Base-by-base conservation (phyloP, 352 stramenopile genomes). In the Phytophthora lateralis region DNA sequence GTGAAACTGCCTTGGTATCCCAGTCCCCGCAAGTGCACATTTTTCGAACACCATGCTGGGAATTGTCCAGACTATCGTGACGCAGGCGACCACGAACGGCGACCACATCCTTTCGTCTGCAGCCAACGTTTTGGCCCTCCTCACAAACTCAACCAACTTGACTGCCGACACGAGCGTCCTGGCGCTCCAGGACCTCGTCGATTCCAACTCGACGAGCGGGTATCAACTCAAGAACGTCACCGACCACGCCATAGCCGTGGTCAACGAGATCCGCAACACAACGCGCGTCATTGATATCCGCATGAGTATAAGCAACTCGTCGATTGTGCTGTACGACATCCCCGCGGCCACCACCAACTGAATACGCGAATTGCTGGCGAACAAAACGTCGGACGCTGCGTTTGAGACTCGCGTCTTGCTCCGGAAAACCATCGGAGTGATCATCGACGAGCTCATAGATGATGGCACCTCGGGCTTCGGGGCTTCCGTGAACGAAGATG, bases 401-500 rank as follows among this genome's bases (percentile, higher is more conserved):
- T 65, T 65, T 45, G 18, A 69, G 34, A 69, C 61, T 2, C 39
- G 61, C 0, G 55, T 65, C 35, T 46, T 65, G 30, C 41, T 69
- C 0, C 61, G 54, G 1, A 69, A 69, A 49, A 69, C 55, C 2
- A 42, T 65, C 18, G 61, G 61, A 1, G 61, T 69, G 26, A 69
- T 69, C 20, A 51, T 69, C 2, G 61, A 65, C 34, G 54, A 69
- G 43, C 38, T 69, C 2, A 65, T 69, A 24, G 21, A 24, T 24
- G 21, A 24, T 24, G 21, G 21, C 10, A 32, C 59, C 2, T 60
- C 46, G 5, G 54, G 65, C 30, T 18, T 56, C 32, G 48, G 55
- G 6, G 43, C 55, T 12, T 34, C 30, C 29, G 61, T 69, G 3
- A 49, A 55, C 1, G 6, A 67, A 10, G 11, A 41, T 9, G 20